Evolutionary conservation across 2,329 filamentous ascomycete species (phyloP).

Genomic region (Lasiodiplodia sp.): DNA sequence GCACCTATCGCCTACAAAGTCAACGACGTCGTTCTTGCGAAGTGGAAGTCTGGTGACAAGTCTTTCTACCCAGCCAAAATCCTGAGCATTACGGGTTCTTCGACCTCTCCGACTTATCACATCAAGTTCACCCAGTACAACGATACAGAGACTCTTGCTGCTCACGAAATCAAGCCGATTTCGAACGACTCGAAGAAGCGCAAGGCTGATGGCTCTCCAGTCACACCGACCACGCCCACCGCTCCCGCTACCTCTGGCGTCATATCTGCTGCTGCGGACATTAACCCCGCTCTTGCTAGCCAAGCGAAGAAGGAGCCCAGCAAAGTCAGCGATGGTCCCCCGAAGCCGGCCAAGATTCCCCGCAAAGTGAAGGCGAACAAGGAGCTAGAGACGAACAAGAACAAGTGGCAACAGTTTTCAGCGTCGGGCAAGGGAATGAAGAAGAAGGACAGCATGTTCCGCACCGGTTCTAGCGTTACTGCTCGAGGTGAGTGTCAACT

Average conservation of each 20-base stretch:
- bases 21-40: conserved; percentile 88
- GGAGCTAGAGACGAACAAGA: conserved; percentile 88
- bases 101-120: conserved; percentile 88
- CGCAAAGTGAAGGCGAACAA: conserved; percentile 88
- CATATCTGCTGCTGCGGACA: conserved; percentile 71
- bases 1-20: conserved; percentile 67
- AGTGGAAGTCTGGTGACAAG: conserved; percentile 89
- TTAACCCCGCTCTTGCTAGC: conserved; percentile 70
- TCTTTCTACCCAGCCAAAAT: conserved; percentile 92
- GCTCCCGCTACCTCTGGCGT: conserved; percentile 57
- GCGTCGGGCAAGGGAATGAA: conserved; percentile 68
- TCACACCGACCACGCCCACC: conserved; percentile 52
- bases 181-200: conserved; percentile 64
- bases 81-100: conserved; percentile 90
- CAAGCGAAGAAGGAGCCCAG: conserved; percentile 69
- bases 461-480: conserved; percentile 84
- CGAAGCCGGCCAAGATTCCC: conserved; percentile 70
- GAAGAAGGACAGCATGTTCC: conserved; percentile 97
- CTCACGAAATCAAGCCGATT: conserved; percentile 43
- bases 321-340: conserved; percentile 66
- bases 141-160: conserved; percentile 79
- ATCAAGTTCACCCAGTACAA: conserved; percentile 94
- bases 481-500: conserved; percentile 73
- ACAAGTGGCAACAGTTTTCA: conserved; percentile 93
- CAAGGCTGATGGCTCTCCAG: conserved; percentile 81